These are phyloP conservation scores for Raffaelea deltoideospora DNA, from an alignment of 2,329 filamentous ascomycete species.

Conservation along the genomic window DNA sequence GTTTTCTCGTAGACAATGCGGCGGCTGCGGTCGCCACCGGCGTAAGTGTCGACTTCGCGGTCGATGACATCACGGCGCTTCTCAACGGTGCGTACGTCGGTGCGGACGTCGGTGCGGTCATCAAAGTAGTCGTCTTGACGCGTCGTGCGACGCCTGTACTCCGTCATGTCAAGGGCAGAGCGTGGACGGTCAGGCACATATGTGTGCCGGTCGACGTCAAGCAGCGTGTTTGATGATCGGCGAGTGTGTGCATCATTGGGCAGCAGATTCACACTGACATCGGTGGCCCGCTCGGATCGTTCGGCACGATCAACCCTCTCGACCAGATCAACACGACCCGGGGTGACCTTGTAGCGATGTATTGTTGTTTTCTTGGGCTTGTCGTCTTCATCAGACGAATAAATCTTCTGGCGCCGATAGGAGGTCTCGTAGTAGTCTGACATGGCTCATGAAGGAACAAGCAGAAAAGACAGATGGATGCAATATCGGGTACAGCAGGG, in stretches of 20 bases:
- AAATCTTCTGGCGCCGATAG: background rate
- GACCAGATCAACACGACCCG: constrained; percentile 9
- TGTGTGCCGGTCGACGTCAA: constrained; percentile 26
- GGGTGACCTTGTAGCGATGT: constrained; percentile 14
- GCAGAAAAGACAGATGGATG: too few species aligned
- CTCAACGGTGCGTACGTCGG: constrained; percentile 14
- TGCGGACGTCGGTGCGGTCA: constrained; percentile 6
- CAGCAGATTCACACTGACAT: too few species aligned
- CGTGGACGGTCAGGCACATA: constrained; percentile 33
- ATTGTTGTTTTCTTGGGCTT: background rate
- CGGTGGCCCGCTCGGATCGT: background rate
- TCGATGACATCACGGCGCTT: constrained; percentile 17
- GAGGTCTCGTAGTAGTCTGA: background rate
- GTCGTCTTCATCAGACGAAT: background rate
- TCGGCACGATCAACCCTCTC: constrained; percentile 10
- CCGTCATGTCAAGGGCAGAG: constrained; percentile 29
- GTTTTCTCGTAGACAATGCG: constrained; percentile 27
- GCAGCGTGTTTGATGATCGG: constrained; percentile 20
- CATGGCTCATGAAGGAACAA: too few species aligned
- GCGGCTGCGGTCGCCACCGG: constrained; percentile 17
- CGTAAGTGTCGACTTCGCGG: constrained; percentile 21
- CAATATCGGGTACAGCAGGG: too few species aligned
- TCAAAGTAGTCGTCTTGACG: constrained; percentile 10
- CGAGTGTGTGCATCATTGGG: constrained; percentile 16
- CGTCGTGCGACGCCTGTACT: constrained; percentile 13